A percentile compares a stretch with the other conserved stretches of the same genome.
phyloP scores from a whole-genome alignment of 2,329 filamentous ascomycete species.

The Claviceps purpurea region DNA sequence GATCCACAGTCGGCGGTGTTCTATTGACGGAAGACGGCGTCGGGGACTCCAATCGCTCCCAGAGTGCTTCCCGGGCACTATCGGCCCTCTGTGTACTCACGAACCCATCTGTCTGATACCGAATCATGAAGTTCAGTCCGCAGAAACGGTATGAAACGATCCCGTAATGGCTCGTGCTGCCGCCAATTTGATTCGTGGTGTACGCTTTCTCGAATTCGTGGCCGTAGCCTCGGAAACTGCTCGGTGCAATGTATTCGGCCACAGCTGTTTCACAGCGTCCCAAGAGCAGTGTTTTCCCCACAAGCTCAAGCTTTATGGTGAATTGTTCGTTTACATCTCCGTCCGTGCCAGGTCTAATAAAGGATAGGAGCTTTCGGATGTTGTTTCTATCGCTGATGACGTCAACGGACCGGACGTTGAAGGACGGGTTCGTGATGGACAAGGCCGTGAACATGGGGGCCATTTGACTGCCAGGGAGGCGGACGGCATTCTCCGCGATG shows the following conservation, averaged over 20 bases:
- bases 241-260: constrained; percentile 15
- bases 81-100: constrained; percentile 6
- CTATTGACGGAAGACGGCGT: constrained; percentile 11
- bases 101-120: constrained; percentile 31
- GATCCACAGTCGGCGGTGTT: not conserved
- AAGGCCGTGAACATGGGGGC: constrained; percentile 33
- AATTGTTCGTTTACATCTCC: constrained; percentile 20
- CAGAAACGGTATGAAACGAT: constrained; percentile 31
- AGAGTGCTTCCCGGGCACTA: constrained; percentile 6
- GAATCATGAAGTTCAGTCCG: constrained; percentile 25
- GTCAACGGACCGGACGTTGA: constrained; percentile 25
- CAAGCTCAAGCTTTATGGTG: constrained; percentile 27
- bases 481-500: constrained; percentile 31
- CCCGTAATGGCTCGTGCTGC: constrained; percentile 30
- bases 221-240: constrained; percentile 27
- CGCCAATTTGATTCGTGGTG: constrained; percentile 20
- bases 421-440: constrained; percentile 22
- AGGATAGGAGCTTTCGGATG: constrained; percentile 33
- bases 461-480: constrained; percentile 27
- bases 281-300: constrained; percentile 24
- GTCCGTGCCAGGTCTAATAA: constrained; percentile 19
- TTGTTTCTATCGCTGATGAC: constrained; percentile 33
- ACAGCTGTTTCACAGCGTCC: constrained; percentile 20
- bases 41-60: constrained; percentile 12
- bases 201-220: constrained; percentile 31